Conservation (phyloP, 306 rosid species). For the Inga oerstediana region DNA sequence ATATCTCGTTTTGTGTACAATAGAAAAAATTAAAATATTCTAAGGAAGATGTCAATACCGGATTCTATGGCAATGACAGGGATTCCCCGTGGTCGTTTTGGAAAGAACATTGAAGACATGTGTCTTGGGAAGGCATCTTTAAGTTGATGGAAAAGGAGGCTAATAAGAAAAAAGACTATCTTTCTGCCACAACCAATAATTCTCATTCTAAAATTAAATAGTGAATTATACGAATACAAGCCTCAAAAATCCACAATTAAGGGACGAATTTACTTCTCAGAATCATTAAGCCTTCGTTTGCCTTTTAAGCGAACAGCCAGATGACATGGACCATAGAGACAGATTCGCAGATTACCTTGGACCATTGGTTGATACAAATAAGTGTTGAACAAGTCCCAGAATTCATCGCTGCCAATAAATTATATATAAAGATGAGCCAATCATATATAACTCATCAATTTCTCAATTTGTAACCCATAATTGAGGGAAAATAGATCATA, state of each 20-base stretch:
- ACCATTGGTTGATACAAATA: constrained; percentile 66
- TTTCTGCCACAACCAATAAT: background rate
- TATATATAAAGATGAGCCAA: background rate
- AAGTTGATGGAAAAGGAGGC: background rate
- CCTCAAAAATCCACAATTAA: constrained; percentile 4
- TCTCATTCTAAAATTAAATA: background rate
- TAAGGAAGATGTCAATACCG: background rate
- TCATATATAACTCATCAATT: constrained; percentile 4
- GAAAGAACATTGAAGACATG: background rate
- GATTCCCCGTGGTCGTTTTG: background rate
- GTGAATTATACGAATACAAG: background rate
- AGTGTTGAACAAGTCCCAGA: constrained; percentile 82
- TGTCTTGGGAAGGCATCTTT: background rate
- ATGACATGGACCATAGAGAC: constrained; percentile 63
- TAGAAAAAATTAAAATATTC: background rate
- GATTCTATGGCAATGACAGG: background rate
- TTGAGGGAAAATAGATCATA: background rate
- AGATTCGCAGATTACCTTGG: constrained; percentile 58
- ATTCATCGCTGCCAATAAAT: constrained; percentile 76
- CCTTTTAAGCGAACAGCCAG: constrained; percentile 40
- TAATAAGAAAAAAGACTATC: background rate
- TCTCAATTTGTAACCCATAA: background rate
- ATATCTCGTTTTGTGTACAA: background rate
- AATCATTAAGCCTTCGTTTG: constrained; percentile 32
- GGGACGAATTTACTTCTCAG: background rate